These are phyloP conservation scores for Prunus campanulata DNA, from an alignment of 306 rosid genomes.

Conservation along the genomic window DNA sequence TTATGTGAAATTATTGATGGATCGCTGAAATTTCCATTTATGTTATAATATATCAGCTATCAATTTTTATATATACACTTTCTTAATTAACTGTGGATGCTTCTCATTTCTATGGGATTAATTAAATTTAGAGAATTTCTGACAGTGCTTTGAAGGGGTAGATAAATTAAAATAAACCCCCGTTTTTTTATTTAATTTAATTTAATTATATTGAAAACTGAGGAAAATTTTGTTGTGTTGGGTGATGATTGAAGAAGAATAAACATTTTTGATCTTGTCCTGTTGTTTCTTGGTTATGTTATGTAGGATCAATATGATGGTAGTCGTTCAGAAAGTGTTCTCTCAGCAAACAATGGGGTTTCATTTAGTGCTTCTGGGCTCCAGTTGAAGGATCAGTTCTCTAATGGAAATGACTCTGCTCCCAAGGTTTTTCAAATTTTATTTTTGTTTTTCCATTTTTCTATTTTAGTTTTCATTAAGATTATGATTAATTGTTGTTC, in stretches of 20 bases:
- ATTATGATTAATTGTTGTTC: neutral
- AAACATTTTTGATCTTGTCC: neutral
- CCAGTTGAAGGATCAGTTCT: conserved; percentile 50
- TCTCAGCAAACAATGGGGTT: conserved; percentile 31
- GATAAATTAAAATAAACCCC: neutral
- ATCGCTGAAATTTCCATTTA: neutral
- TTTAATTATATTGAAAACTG: neutral
- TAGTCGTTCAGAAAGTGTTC: conserved; percentile 20
- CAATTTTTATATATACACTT: neutral
- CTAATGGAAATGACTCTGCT: conserved; percentile 48
- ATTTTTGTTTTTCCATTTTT: neutral
- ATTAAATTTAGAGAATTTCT: neutral
- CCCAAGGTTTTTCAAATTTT: conserved; percentile 50
- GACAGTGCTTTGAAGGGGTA: neutral
- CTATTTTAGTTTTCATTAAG: neutral
- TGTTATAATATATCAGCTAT: too few species aligned
- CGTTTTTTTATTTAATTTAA: too few species aligned
- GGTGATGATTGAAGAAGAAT: too few species aligned
- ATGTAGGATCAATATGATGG: conserved; percentile 47
- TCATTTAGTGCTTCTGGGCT: conserved; percentile 33
- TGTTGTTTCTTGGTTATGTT: conserved; percentile 21
- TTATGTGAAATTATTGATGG: neutral
- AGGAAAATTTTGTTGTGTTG: neutral
- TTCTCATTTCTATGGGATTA: neutral
- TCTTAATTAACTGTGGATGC: neutral